These are phyloP conservation scores for Paecilomyces niveus DNA, from an alignment of 2,329 filamentous ascomycete genomes.

Conservation along the genomic window DNA sequence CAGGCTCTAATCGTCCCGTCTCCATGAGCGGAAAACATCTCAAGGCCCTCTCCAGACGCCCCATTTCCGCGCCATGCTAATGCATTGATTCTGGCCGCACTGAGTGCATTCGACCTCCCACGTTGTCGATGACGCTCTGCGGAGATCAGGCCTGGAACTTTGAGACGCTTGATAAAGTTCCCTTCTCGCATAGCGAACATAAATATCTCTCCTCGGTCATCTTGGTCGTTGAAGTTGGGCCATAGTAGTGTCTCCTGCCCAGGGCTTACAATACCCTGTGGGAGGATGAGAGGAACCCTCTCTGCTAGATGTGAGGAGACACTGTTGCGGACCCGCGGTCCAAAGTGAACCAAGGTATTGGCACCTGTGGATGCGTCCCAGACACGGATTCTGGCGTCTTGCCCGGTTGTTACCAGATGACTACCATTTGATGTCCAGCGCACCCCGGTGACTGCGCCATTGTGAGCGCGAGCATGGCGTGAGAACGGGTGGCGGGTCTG, in stretches of 20 bases:
- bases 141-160: conserved; percentile 51
- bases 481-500: conserved; percentile 35
- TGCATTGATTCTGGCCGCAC: conserved; percentile 60
- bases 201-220: conserved; percentile 62
- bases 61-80: conserved; percentile 68
- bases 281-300: conserved; percentile 56
- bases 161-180: conserved; percentile 61
- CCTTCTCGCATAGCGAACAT: conserved; percentile 75
- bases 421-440: conserved; percentile 75
- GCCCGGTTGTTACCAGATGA: conserved; percentile 71
- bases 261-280: conserved; percentile 49
- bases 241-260: conserved; percentile 66
- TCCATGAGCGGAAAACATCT: conserved; percentile 74
- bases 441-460: conserved; percentile 75
- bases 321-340: conserved; percentile 69
- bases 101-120: conserved; percentile 40
- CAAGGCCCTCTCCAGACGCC: conserved; percentile 49
- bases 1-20: conserved; percentile 80
- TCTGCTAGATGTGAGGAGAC: conserved; percentile 51
- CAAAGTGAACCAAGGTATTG: conserved; percentile 85
- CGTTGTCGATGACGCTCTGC: conserved; percentile 30
- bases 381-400: conserved; percentile 77
- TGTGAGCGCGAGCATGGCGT: conserved; percentile 58
- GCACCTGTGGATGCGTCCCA: conserved; percentile 77
- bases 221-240: conserved; percentile 66